Base-by-base conservation (phyloP, 2,329 filamentous ascomycete species). In the Colletotrichum sidae region DNA sequence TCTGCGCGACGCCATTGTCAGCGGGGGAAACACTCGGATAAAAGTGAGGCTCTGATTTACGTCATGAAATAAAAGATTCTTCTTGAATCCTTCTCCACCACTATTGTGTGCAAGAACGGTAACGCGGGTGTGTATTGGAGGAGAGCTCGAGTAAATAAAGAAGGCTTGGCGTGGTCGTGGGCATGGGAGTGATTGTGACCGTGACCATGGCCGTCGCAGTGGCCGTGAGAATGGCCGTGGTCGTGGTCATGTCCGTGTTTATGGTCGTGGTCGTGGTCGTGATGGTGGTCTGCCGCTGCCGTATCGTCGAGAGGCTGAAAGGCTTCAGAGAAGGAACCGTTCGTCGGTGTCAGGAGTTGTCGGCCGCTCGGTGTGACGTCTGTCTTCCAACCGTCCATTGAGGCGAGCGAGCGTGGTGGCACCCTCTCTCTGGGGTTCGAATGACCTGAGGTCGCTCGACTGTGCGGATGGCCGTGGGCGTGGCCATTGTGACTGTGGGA, bases 41-140 rank as follows among this genome's bases (percentile, higher is more conserved):
- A 60, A 51, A 46, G 4, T 5, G 25, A 8, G 11, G 45, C 35
- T 2, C 33, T 2, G 17, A 76, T 90, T 74, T 83, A 96, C 92
- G 85, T 87, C 88, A 97, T 97, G 72, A 98, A 99, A 78, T 99
- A 99, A 70, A 97, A 96, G 69, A 99, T 98, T 49, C 95, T 88
- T 64, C 96, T 87, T 13, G 95, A 98, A 76, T 99, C 95, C 72
- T 93, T 94, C 73, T 98, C 95, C 12, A 90, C 88, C 72, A 99
- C 80, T 64, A 99, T 93, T 57, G 93, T 91, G 74, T 97, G 90
- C 15, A 97, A 73, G 39, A 98, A 84, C 0, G 95, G 94, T 75
- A 90, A 93, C 34, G 84, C 83, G 53, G 90, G 85, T 10, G 90
- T 90, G 59, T 87, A 84, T 0, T 85, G 84, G n/a, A 98, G 82